phyloP scores from a whole-genome alignment of 2,329 filamentous ascomycete genomes.

The Colletotrichum phormii region DNA sequence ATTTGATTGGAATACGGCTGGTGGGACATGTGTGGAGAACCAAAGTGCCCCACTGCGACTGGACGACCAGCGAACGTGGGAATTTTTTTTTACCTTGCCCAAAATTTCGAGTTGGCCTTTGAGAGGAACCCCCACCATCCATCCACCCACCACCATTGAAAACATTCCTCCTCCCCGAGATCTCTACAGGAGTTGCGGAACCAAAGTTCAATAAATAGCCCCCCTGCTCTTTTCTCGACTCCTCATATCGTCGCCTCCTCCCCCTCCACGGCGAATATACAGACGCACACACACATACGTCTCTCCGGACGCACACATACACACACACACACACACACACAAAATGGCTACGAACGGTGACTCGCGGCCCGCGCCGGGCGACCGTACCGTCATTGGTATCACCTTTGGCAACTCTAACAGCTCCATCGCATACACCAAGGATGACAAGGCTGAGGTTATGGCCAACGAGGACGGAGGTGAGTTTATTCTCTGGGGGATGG shows the following conservation, averaged over 20 bases:
- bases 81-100: conserved; percentile 33
- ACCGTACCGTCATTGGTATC: conserved; percentile 87
- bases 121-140: conserved; percentile 36
- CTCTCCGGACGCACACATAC: conserved; percentile 23
- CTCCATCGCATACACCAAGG: conserved; percentile 92
- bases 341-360: conserved; percentile 61
- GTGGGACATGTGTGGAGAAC: conserved; percentile 5
- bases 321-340: conserved; percentile 31
- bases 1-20: conserved; percentile 30
- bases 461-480: conserved; percentile 95
- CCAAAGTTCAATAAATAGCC: conserved; percentile 9
- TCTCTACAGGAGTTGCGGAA: conserved; percentile 19
- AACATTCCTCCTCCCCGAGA: conserved; percentile 29
- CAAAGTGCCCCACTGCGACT: conserved; percentile 10
- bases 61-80: conserved; percentile 22
- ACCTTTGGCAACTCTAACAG: conserved; percentile 99
- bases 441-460: conserved; percentile 97
- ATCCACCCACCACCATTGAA: conserved; percentile 2
- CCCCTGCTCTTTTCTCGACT: neutral
- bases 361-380: conserved; percentile 61
- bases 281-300: neutral
- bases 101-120: conserved; percentile 28
- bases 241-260: neutral
- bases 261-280: neutral
- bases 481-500: neutral